These are phyloP conservation scores for Hygrophorus pudorinus DNA, from an alignment of 768 basidiomycete species.

Conservation along the genomic window DNA sequence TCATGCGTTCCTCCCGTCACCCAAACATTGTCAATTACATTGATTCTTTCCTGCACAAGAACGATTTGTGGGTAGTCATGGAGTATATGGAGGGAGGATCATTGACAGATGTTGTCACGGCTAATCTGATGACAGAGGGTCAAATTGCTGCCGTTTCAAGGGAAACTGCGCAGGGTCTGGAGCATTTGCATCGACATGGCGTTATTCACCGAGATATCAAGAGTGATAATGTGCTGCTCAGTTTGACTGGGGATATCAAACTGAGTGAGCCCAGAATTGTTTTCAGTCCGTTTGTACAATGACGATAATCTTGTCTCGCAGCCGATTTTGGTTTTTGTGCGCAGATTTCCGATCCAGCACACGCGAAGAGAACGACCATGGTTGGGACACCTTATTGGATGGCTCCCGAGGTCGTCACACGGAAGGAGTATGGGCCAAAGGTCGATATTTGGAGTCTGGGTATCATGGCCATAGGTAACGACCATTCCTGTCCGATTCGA, in stretches of 20 bases:
- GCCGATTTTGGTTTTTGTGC: slow-evolving; percentile 99
- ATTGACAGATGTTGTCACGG: slow-evolving; percentile 91
- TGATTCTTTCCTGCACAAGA: slow-evolving; percentile 95
- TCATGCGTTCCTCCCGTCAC: slow-evolving; percentile 93
- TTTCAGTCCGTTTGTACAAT: slow-evolving; percentile 3
- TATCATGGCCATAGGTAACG: slow-evolving; percentile 88
- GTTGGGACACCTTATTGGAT: slow-evolving; percentile 99
- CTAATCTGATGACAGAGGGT: slow-evolving; percentile 95
- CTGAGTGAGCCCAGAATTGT: slow-evolving; percentile 58
- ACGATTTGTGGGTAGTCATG: slow-evolving; percentile 99
- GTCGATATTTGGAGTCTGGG: slow-evolving; percentile 98
- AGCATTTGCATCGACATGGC: slow-evolving; percentile 91
- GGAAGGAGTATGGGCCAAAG: slow-evolving; percentile 96
- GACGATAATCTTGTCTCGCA: slow-evolving; percentile 20
- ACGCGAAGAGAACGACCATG: slow-evolving; percentile 94
- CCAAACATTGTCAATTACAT: slow-evolving; percentile 99
- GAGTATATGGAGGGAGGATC: slow-evolving; percentile 99
- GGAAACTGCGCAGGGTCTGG: slow-evolving; percentile 87
- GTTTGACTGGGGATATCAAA: slow-evolving; percentile 93
- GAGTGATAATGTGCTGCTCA: slow-evolving; percentile 92
- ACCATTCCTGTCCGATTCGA: background rate
- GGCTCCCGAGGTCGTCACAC: slow-evolving; percentile 96
- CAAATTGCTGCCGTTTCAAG: slow-evolving; percentile 95
- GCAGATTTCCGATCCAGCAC: slow-evolving; percentile 83
- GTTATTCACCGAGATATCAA: slow-evolving; percentile 99